Evolutionary conservation across 2,329 filamentous ascomycete genomes (phyloP), one percentile per base, ranked within the genome.

Genomic region (Chrysosporium queenslandicum): DNA sequence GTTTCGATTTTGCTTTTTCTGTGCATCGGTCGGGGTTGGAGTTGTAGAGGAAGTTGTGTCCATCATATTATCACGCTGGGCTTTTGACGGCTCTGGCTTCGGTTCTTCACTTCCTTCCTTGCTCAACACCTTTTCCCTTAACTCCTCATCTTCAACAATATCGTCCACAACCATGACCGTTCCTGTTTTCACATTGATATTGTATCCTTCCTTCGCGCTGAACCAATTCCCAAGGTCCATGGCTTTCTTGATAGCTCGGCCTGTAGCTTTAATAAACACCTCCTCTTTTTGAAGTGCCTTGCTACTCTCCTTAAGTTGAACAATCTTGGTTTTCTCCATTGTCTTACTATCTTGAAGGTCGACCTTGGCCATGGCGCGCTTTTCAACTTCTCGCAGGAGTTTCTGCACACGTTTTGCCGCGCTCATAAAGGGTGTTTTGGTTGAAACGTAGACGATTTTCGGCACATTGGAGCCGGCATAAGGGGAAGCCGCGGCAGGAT

Each of bases 141-240:
- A 58, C 46, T 63, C 61, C 43, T 66, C 65, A 43, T 68, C 64
- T 49, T 70, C 68, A 27, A 75, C 71, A 50, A 83, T 72, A 70
- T 83, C 80, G 69, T 83, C 80, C 51, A 83, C 73, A 41, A 78
- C 77, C 52, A 73, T 66, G 43, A 80, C 74, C 63, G 68, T 79
- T 23, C 78, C 79, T 56, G 78, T 79, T 60, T 71, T 72, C 36
- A 82, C 66, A 45, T 66, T 67, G 3, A 82, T 77, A 5, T 59
- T 61, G 62, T 74, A 81, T 50, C 72, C 70, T 39, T 66, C 70
- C 57, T 77, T 71, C 52, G 74, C 71, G 62, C 77, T 73, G 58
- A 83, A 82, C 72, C 73, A 79, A 46, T 75, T 62, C 1, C 71
- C 79, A 21, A 83, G 59, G 37, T 72, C 71, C 63, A 82, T 61